Base-by-base conservation (phyloP, 75 land plant genomes). In the Pinus tabuliformis region DNA sequence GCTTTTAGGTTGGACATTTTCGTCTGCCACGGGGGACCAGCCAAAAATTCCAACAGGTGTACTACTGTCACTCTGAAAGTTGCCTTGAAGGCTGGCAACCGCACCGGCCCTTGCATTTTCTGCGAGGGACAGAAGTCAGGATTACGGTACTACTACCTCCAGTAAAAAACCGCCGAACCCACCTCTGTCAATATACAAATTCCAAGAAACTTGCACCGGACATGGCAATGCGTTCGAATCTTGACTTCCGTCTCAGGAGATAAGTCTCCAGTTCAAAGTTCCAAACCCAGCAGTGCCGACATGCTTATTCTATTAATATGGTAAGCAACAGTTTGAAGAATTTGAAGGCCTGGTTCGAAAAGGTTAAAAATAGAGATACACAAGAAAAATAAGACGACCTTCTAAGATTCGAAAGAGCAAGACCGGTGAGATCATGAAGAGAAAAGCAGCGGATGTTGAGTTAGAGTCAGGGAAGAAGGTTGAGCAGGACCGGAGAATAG, bases 401-500 rank as follows among this genome's bases (percentile, higher is more conserved):
- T 68, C 11, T 68, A 49, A n/a, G 71, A 68, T 2, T 68, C 72
- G 22, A 68, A 39, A 39, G 42, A 39, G 12, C 49, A 68, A 12
- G n/a, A 52, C 52, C 72, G 39, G 4, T 2, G 20, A 22, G 49
- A 68, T 33, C 33, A 33, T 42, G 72, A 68, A 37, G 22, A 68
- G 4, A 68, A 68, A 22, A 42, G 54, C 4, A 42, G 42, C 14
- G 54, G 22, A 22, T 11, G 1, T 39, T 42, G 54, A 68, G 72
- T n/a, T 73, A 49, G 24, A 68, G 72, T 9, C 36, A 8, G 3
- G 20, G 72, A 68, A 20, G 72, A 68, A 68, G 49, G 49, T 22
- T 52, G 20, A 45, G 8, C 78, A 24, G 3, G 79, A 84, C 0
- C 85, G 89, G 1, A 70, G 94, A 57, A 91, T 91, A 21, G 78